Base-by-base conservation (phyloP, 2,329 filamentous ascomycete genomes). In the Volutella citrinella region DNA sequence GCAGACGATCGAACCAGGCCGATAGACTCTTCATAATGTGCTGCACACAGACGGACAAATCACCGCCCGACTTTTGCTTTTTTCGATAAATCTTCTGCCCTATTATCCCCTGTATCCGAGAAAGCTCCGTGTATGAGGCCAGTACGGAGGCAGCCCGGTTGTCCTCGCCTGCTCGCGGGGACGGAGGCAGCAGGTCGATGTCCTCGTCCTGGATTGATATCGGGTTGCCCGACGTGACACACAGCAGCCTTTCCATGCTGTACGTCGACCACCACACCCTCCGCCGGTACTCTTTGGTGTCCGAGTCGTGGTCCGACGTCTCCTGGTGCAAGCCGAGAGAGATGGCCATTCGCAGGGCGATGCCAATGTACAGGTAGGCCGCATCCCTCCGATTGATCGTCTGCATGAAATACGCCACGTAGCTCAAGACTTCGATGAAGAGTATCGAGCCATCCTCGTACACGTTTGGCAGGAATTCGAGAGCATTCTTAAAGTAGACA, bases 201-300 rank as follows among this genome's bases (percentile, higher is more conserved):
- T 76, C 73, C 40, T 74, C 69, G 44, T 76, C 74, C 6, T 71
- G 62, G 16, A 77, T 72, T 1, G 72, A 70, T 19, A 76, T 63
- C 2, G 73, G 72, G 42, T 75, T 72, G 7, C 73, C 73, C 2
- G 69, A 71, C 41, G 76, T 77, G 37, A 72, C 69, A 4, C 67
- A 70, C 2, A 76, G 55, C 18, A 77, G 67, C 11, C 70, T 60
- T 48, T 76, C 73, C 22, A 77, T 56, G 43, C 70, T 74, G 47
- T 77, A 77, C 3, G 76, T 66, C 19, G 68, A 74, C 73, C 73
- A 77, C 72, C 72, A 77, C 5, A 72, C 63, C 7, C 72, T 63
- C 7, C 74, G 64, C 8, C 73, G 63, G 36, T 68, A 69, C 40
- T 77, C 73, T 21, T 65, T 59, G 10, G 62, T 61, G 2, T 55